Base-by-base conservation (phyloP, 345 rosid genomes). In the Crucihimalaya himalaica region DNA sequence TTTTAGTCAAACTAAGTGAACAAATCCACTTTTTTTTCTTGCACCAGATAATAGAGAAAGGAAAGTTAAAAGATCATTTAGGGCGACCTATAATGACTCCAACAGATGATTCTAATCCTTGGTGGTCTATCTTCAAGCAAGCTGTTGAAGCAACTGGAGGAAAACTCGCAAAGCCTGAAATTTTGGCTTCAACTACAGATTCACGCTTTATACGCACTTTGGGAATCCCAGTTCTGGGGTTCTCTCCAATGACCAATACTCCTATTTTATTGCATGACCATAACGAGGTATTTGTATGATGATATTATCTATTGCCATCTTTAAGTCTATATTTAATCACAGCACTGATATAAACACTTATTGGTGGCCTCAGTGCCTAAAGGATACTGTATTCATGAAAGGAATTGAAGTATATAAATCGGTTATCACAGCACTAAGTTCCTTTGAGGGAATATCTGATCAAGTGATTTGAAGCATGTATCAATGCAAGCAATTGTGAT, bases 211-310 rank as follows among this genome's bases (percentile, higher is more conserved):
- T 87, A 27, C 84, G 97, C 69, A 55, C 68, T 75, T 59, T 81
- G 68, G 97, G 97, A 40, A 89, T 94, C 60, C 98, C 98, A 20
- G 47, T 81, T 63, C 56, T 94, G 0, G 96, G 96, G 59, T 94
- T 94, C 85, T 89, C 98, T 21, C 98, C 97, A 11, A 91, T 94
- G 97, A 71, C 59, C 6, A 85, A 89, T 65, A 88, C 95, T 62
- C 93, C 98, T 18, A 87, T 94, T 52, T 68, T 91, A 73, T 75
- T 88, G 82, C 97, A 91, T 66, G 98, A 91, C 23, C 98, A 91
- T 73, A 85, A 91, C 29, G 97, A 94, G 98, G 98, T 93, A 78
- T 39, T 70, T 3, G 2, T 18, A 56, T 13, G 66, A 8, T n/a
- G 15, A 51, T 28, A 51, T 45, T 51, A 18, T 23, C 63, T 43